A percentile compares a stretch with the other conserved stretches of the same genome.
phyloP scores from a whole-genome alignment of 2,329 filamentous ascomycete species.

The Colletotrichum cereale region DNA sequence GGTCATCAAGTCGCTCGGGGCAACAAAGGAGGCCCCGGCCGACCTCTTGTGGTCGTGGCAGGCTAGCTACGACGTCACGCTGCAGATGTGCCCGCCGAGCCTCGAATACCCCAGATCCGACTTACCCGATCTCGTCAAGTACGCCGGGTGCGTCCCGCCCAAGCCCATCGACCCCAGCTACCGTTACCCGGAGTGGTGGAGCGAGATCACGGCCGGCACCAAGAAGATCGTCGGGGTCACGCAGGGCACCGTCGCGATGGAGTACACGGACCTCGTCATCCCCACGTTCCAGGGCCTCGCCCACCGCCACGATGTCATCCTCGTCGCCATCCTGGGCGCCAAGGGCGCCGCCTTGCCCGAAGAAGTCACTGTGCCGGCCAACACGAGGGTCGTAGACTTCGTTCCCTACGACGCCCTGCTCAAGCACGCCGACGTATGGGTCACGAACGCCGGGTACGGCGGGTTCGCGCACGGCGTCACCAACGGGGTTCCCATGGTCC shows the following conservation, averaged over 20 bases:
- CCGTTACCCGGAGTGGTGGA: slow-evolving; percentile 59
- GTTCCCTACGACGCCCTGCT: slow-evolving; percentile 62
- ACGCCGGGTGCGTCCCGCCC: slow-evolving; percentile 56
- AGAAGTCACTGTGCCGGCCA: slow-evolving; percentile 52
- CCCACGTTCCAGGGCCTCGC: slow-evolving; percentile 59
- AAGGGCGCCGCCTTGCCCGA: slow-evolving; percentile 44
- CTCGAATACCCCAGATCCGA: slow-evolving; percentile 55
- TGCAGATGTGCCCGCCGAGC: slow-evolving; percentile 54
- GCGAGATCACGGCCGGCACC: slow-evolving; percentile 50
- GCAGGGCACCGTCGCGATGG: slow-evolving; percentile 59
- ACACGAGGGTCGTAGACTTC: slow-evolving; percentile 60
- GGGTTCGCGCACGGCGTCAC: slow-evolving; percentile 59
- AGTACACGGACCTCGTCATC: slow-evolving; percentile 57
- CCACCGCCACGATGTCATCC: slow-evolving; percentile 53
- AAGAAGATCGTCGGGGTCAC: slow-evolving; percentile 60
- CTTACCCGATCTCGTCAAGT: slow-evolving; percentile 54
- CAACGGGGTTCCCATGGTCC: slow-evolving; percentile 61
- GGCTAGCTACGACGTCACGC: slow-evolving; percentile 49
- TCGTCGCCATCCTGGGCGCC: slow-evolving; percentile 49
- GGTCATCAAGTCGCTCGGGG: slow-evolving; percentile 48
- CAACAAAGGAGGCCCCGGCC: slow-evolving; percentile 41
- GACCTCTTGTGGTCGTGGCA: slow-evolving; percentile 47
- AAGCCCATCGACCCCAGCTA: slow-evolving; percentile 48
- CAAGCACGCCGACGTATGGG: slow-evolving; percentile 57
- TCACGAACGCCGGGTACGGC: slow-evolving; percentile 63